Evolutionary conservation across 2,329 filamentous ascomycete species (phyloP), one percentile per base, ranked within the genome.

Genomic region (Colletotrichum acutatum): DNA sequence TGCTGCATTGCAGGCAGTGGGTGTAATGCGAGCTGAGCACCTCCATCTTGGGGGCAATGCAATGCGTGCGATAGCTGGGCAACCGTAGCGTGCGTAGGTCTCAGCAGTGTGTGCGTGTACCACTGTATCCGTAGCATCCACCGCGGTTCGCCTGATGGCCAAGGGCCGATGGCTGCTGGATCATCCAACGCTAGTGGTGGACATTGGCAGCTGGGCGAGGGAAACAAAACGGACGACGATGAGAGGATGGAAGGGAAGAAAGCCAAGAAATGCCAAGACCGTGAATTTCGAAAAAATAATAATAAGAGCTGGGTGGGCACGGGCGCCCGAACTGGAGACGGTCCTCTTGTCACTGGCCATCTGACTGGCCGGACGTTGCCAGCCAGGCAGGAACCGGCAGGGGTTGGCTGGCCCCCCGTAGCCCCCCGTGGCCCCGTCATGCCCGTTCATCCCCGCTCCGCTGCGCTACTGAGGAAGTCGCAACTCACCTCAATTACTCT

Each of bases 181-280:
- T 49, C 37, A 19, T 42, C 37, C 37, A 42, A 42, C 19, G 6
- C 14, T 19, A 42, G 30, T 42, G 49, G 57, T 34, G 37, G 52
- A 37, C 59, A 22, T 22, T n/a, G 19, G 52, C 42, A 56, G 26
- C 30, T 56, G 14, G 62, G 14, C 12, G 16, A 46, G 32, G 24
- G 60, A 67, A 71, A 71, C 56, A 56, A 66, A 66, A 66, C 62
- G 53, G 66, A 32, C 54, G 56, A 66, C 68, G 53, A 70, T 59
- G 60, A 70, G 53, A 70, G 60, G 70, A 46, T 69, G 60, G 66
- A 71, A 66, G 46, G 71, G 60, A 66, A 61, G 52, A 52, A 34
- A 34, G 66, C 71, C 66, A 73, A 71, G 61, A 66, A 71, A 73
- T 61, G 71, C 71, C 71, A 73, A 73, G 71, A 52, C 61, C 34